These are phyloP conservation scores for Pezicula neosporulosa DNA, from an alignment of 2,329 filamentous ascomycete species.

Conservation along the genomic window DNA sequence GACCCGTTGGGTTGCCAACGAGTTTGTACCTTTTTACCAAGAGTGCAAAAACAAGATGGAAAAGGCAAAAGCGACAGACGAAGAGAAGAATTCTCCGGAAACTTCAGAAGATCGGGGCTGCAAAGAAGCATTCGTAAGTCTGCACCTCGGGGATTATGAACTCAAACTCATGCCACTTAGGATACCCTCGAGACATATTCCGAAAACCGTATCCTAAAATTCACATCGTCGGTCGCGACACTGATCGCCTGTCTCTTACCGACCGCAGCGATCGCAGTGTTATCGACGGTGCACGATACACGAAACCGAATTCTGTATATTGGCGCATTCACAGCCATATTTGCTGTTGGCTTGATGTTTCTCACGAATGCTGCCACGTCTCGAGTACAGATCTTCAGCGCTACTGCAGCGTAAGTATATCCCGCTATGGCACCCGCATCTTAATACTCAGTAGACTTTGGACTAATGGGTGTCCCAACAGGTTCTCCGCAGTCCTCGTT, in stretches of 20 bases:
- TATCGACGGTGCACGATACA: slow-evolving; percentile 9
- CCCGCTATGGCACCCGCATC: not conserved
- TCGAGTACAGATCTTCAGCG: slow-evolving; percentile 18
- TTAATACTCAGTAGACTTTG: not conserved
- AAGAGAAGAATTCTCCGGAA: not conserved
- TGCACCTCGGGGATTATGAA: not conserved
- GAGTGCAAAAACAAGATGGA: not conserved
- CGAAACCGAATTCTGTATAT: slow-evolving; percentile 10
- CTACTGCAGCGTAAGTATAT: slow-evolving; percentile 20
- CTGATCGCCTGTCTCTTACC: slow-evolving; percentile 16
- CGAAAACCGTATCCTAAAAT: slow-evolving; percentile 1
- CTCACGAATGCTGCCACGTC: slow-evolving; percentile 9
- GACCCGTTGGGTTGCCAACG: slow-evolving; percentile 12
- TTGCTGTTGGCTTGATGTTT: slow-evolving; percentile 15
- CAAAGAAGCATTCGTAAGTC: not conserved
- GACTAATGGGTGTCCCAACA: not conserved
- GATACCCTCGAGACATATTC: slow-evolving; percentile 6
- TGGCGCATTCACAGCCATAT: slow-evolving; percentile 13
- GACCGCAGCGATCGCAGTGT: slow-evolving; percentile 13
- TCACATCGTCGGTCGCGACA: slow-evolving; percentile 14
- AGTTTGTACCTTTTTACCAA: slow-evolving; percentile 10
- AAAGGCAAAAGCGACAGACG: not conserved
- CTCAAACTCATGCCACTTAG: not conserved
- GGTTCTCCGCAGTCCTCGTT: slow-evolving; percentile 17
- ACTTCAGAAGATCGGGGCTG: no score